Evolutionary conservation across 768 basidiomycete species (phyloP), one percentile per base, ranked within the genome.

Genomic region (Xerocomus brunneocitrinus): DNA sequence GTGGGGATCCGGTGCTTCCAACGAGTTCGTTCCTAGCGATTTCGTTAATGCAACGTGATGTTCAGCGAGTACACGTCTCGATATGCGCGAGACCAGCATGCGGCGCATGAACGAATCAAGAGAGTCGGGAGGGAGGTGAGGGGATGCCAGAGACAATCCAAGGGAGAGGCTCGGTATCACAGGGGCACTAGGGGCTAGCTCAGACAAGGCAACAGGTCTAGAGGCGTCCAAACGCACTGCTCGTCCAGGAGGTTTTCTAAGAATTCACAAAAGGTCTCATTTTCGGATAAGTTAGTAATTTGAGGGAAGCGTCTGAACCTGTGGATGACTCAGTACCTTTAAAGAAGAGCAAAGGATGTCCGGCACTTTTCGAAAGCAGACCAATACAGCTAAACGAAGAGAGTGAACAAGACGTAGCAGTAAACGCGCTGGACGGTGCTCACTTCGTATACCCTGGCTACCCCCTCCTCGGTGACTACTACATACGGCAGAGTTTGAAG

Each of bases 51-150:
- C 87, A 49, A 94, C 81, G 60, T 95, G 92, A 59, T 95, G 92
- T 65, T 94, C 90, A 4, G 84, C 89, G 24, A 95, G 78, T 31
- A 95, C 93, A 31, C 92, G 83, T 22, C 92, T 80, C 12, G 91
- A 93, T 67, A 94, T 93, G 49, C 92, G 80, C 2, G 92, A 94
- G 46, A 91, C 80, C 9, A 95, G 79, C 92, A 95, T 95, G 24
- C 91, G 83, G 24, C 84, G 81, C 87, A 93, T 91, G 68, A 93
- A 91, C 3, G 88, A 78, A 67, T 94, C 91, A 12, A 95, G 76
- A 38, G 80, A 77, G 54, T 92, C 90, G 0, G 92, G 85, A 0
- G 81, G 75, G 8, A 95, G 79, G 65, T 85, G 82, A 1, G 83
- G 85, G 14, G 91, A 92, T 0, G 90, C 83, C n/a, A 93, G 76